phyloP scores from a whole-genome alignment of 1,284 basidiomycete species.

The Microbotryum violaceum region DNA sequence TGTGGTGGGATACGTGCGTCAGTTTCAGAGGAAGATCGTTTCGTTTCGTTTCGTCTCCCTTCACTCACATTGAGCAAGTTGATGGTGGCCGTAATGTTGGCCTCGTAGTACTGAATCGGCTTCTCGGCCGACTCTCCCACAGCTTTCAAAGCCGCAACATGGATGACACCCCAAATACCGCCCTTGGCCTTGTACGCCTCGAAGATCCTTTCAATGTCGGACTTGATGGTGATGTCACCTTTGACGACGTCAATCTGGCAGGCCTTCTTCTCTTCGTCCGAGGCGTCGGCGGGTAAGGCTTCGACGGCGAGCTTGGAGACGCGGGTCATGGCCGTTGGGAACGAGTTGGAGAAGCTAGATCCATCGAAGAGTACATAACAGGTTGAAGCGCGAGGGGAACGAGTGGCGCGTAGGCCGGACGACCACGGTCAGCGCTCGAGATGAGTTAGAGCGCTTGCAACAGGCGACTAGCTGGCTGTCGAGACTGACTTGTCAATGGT shows the following conservation, averaged over 20 bases:
- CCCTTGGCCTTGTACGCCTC: slow-evolving; percentile 54
- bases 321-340: slow-evolving; percentile 42
- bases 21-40: neutral
- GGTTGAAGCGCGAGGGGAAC: neutral
- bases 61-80: slow-evolving; percentile 54
- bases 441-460: neutral
- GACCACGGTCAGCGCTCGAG: neutral
- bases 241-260: slow-evolving; percentile 60
- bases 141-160: slow-evolving; percentile 95
- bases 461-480: neutral
- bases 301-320: slow-evolving; percentile 43
- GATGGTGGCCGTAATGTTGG: slow-evolving; percentile 81
- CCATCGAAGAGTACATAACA: neutral
- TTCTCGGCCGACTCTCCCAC: slow-evolving; percentile 96
- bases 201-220: slow-evolving; percentile 67
- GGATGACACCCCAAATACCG: slow-evolving; percentile 95
- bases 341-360: slow-evolving; percentile 44
- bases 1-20: neutral
- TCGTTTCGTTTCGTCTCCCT: neutral
- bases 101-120: slow-evolving; percentile 84
- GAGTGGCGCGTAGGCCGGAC: neutral
- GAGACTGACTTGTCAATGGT: slow-evolving; percentile 37
- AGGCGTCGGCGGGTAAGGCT: slow-evolving; percentile 41
- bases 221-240: slow-evolving; percentile 65
- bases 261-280: slow-evolving; percentile 37